phyloP scores from a whole-genome alignment of 139 green algal genomes.

The Closterium sp. region DNA sequence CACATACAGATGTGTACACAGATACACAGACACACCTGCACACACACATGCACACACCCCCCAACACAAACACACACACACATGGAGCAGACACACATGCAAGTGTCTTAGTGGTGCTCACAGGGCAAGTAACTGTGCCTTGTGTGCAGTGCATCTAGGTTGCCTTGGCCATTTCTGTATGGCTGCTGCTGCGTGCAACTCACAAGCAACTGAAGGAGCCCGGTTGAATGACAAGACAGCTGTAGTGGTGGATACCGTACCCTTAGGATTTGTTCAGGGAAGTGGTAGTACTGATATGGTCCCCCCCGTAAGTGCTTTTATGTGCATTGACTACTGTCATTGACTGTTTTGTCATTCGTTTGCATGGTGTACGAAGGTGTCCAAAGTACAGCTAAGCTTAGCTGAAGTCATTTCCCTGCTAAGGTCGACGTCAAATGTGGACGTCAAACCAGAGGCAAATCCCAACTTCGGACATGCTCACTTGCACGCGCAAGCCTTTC shows the following conservation, averaged over 20 bases:
- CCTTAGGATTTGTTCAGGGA: no score
- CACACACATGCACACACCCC: background rate
- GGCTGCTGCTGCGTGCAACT: background rate
- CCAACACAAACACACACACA: background rate
- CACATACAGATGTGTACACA: background rate
- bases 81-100: background rate
- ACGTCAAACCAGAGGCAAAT: no score
- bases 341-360: no score
- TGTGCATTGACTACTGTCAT: no score
- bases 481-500: no score
- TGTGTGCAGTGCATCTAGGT: background rate
- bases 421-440: no score
- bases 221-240: background rate
- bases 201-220: background rate
- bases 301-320: no score
- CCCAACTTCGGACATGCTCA: no score
- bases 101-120: background rate
- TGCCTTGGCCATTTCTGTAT: background rate
- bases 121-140: background rate
- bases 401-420: no score
- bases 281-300: no score
- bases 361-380: no score
- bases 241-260: background rate
- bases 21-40: background rate
- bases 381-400: no score